Evolutionary conservation across 805 yeast species (phyloP).

Genomic region (Nakazawaea peltata): DNA sequence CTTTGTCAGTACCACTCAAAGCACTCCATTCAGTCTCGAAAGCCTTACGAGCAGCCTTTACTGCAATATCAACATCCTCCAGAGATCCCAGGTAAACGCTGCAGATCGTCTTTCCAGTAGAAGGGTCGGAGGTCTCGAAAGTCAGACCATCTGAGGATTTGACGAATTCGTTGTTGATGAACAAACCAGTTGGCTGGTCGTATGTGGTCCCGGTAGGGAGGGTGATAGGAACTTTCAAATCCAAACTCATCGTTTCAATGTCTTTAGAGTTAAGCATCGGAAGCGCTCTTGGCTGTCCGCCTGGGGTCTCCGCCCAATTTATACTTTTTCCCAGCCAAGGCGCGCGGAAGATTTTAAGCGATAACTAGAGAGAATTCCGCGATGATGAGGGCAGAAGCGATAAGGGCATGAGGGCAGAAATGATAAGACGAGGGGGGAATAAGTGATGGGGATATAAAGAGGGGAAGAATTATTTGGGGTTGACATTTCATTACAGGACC

Average conservation of each 20-base stretch:
- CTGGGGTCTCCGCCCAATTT: too few relatives aligned
- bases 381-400: constrained; percentile 1
- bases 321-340: too few relatives aligned
- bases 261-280: too few relatives aligned
- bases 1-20: constrained; percentile 36
- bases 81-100: constrained; percentile 42
- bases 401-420: too few relatives aligned
- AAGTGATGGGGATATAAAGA: too few relatives aligned
- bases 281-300: too few relatives aligned
- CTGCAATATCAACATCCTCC: constrained; percentile 48
- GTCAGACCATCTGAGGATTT: constrained; percentile 45
- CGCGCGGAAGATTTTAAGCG: background rate
- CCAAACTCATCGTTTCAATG: constrained; percentile 6
- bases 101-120: constrained; percentile 43
- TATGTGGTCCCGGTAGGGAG: constrained; percentile 41
- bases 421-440: too few relatives aligned
- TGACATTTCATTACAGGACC: too few relatives aligned
- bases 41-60: constrained; percentile 42
- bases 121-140: constrained; percentile 50
- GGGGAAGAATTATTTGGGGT: too few relatives aligned
- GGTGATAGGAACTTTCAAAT: constrained; percentile 4
- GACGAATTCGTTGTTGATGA: constrained; percentile 80
- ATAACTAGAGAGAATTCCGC: background rate
- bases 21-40: constrained; percentile 39
- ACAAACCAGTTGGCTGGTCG: constrained; percentile 73